Evolutionary conservation across 2,329 filamentous ascomycete genomes (phyloP).

Genomic region (Colletotrichum caudatum): DNA sequence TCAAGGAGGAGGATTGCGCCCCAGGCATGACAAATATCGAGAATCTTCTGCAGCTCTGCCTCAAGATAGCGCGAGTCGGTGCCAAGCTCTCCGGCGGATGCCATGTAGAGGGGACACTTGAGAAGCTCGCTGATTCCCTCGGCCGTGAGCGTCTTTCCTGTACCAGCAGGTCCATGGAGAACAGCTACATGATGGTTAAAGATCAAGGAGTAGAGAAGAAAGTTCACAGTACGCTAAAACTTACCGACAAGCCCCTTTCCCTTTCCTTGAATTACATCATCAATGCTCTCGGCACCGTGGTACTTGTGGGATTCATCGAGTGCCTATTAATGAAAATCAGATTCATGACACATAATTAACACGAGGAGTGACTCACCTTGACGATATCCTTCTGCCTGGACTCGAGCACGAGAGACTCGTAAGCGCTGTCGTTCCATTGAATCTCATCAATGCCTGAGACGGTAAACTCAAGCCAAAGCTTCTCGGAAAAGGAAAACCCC

Average conservation of each 20-base stretch:
- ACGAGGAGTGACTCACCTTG: slow-evolving; percentile 53
- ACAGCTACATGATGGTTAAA: slow-evolving; percentile 60
- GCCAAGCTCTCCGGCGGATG: slow-evolving; percentile 34
- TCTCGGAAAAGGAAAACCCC: slow-evolving; percentile 89
- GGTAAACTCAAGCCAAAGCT: slow-evolving; percentile 89
- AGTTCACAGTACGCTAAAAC: slow-evolving; percentile 43
- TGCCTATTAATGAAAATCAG: slow-evolving; percentile 57
- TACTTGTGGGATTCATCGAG: slow-evolving; percentile 88
- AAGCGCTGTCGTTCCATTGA: slow-evolving; percentile 85
- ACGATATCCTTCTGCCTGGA: slow-evolving; percentile 74
- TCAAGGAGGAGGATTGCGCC: slow-evolving; percentile 87
- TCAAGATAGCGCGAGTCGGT: slow-evolving; percentile 82
- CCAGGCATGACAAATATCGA: slow-evolving; percentile 89
- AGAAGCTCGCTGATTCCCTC: slow-evolving; percentile 37
- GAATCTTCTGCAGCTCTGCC: slow-evolving; percentile 81
- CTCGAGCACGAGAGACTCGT: slow-evolving; percentile 82
- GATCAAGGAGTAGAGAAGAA: neutral
- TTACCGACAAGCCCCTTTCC: slow-evolving; percentile 82
- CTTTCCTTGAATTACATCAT: slow-evolving; percentile 86
- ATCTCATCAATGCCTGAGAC: slow-evolving; percentile 85
- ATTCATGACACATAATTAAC: neutral
- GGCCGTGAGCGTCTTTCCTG: slow-evolving; percentile 66
- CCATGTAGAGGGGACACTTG: slow-evolving; percentile 38
- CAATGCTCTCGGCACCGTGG: slow-evolving; percentile 83
- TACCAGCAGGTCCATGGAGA: slow-evolving; percentile 86